Percentiles rank a stretch among this genome's conserved stretches.
phyloP scores from a whole-genome alignment of 352 stramenopile genomes.

The Pythium aristosporum region DNA sequence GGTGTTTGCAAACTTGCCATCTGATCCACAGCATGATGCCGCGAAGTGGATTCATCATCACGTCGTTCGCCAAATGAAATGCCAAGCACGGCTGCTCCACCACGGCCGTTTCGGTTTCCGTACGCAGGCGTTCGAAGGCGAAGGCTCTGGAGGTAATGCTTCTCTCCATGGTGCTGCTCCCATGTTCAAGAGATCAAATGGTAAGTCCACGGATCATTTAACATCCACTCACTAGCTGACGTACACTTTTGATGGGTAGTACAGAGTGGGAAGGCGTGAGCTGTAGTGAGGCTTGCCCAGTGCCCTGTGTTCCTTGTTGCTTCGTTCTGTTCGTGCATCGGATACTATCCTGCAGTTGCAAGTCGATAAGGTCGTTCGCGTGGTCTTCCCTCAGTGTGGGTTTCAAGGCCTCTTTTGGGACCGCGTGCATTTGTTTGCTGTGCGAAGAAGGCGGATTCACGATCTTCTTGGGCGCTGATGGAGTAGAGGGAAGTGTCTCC shows the following conservation, averaged over 20 bases:
- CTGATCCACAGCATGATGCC: slow-evolving; percentile 8
- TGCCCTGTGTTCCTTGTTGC: background rate
- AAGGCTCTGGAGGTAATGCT: slow-evolving; percentile 29
- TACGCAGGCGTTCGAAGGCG: slow-evolving; percentile 41
- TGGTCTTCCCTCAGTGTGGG: slow-evolving; percentile 8
- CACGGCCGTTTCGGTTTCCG: slow-evolving; percentile 12
- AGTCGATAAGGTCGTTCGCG: slow-evolving; percentile 24
- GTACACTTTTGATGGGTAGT: background rate
- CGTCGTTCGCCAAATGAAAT: background rate
- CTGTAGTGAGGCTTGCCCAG: background rate
- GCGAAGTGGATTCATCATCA: slow-evolving; percentile 5
- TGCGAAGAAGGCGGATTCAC: background rate
- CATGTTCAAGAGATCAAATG: background rate
- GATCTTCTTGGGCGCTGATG: slow-evolving; percentile 2
- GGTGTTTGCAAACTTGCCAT: slow-evolving; percentile 4
- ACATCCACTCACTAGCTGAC: background rate
- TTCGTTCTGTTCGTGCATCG: slow-evolving; percentile 2
- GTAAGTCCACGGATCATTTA: background rate
- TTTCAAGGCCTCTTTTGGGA: background rate
- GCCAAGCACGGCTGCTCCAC: slow-evolving; percentile 1
- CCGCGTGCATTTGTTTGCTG: background rate
- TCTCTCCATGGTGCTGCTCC: slow-evolving; percentile 29
- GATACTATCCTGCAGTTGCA: slow-evolving; percentile 16
- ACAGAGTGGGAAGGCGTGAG: background rate
- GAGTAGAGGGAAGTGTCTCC: background rate